Conservation (phyloP, 208 protist species). For the Wallacemonas sp. region DNA sequence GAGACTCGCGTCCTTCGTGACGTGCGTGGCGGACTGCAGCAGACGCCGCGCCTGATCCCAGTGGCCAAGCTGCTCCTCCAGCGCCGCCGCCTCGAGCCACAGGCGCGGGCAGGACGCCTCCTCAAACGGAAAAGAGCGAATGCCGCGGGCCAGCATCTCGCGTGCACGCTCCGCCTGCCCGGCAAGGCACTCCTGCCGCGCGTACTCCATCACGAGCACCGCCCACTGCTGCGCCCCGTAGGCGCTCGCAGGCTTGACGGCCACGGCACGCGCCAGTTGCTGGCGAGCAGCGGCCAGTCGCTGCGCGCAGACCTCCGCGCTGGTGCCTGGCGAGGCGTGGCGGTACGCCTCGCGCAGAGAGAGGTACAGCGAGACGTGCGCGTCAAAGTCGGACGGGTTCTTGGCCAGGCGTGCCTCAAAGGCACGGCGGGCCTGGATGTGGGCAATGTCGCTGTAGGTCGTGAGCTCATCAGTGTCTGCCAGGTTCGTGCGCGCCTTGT, state of each 20-base stretch:
- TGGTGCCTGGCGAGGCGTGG: slow-evolving; percentile 12
- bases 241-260: slow-evolving; percentile 30
- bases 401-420: slow-evolving; percentile 59
- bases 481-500: not conserved
- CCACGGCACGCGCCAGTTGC: slow-evolving; percentile 2
- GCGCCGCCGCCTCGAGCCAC: slow-evolving; percentile 75
- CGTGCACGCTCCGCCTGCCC: slow-evolving; percentile 45
- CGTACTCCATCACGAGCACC: slow-evolving; percentile 76
- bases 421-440: slow-evolving; percentile 47
- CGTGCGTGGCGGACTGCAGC: slow-evolving; percentile 52
- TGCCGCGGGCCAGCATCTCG: slow-evolving; percentile 47
- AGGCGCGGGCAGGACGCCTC: slow-evolving; percentile 60
- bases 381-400: slow-evolving; percentile 66
- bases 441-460: slow-evolving; percentile 12
- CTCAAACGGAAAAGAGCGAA: slow-evolving; percentile 77
- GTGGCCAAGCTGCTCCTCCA: slow-evolving; percentile 68
- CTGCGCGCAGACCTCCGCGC: not conserved
- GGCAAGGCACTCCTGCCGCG: slow-evolving; percentile 35
- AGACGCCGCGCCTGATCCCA: slow-evolving; percentile 59
- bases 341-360: slow-evolving; percentile 47
- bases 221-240: slow-evolving; percentile 64
- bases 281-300: slow-evolving; percentile 1
- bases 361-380: slow-evolving; percentile 72
- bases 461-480: not conserved
- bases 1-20: slow-evolving; percentile 43